These are phyloP conservation scores for Yamagishiella unicocca DNA, from an alignment of 139 green algal genomes.

Conservation along the genomic window DNA sequence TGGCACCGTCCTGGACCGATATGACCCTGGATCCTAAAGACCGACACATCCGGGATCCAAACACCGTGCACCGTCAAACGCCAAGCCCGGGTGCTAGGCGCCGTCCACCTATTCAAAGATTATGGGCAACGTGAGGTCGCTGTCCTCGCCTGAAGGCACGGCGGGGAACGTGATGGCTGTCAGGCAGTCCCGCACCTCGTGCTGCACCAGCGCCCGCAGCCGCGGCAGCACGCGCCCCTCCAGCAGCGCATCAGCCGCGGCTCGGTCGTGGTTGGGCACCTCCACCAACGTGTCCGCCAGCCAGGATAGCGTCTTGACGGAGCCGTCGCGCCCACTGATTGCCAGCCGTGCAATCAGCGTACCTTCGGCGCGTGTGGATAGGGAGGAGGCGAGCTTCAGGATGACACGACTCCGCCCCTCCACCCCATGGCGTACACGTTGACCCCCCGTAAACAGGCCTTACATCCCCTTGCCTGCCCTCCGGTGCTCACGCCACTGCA, in stretches of 20 bases:
- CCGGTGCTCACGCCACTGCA: too few species aligned
- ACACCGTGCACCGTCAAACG: too few species aligned
- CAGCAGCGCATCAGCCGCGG: constrained; percentile 13
- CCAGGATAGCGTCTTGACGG: not conserved
- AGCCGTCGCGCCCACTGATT: constrained; percentile 21
- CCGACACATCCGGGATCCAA: too few species aligned
- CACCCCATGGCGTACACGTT: too few species aligned
- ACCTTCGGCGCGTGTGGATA: not conserved
- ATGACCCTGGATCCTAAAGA: too few species aligned
- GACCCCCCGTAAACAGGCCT: too few species aligned
- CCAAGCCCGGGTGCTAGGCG: too few species aligned
- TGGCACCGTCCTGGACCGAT: too few species aligned
- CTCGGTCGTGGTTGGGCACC: constrained; percentile 40
- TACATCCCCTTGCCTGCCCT: too few species aligned
- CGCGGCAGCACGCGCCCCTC: constrained; percentile 26
- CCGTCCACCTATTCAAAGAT: constrained; percentile 40
- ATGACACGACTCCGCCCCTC: too few species aligned
- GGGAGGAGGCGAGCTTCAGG: not conserved
- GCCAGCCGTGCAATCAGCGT: constrained; percentile 7
- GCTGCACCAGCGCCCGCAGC: constrained; percentile 49
- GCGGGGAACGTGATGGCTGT: constrained; percentile 20
- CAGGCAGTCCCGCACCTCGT: constrained; percentile 41
- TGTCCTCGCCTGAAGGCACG: constrained; percentile 18
- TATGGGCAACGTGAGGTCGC: constrained; percentile 37
- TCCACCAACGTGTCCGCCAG: constrained; percentile 51